Evolutionary conservation across 1,139 yeast species (phyloP).

Genomic region (Groenewaldozyma auringiensis): DNA sequence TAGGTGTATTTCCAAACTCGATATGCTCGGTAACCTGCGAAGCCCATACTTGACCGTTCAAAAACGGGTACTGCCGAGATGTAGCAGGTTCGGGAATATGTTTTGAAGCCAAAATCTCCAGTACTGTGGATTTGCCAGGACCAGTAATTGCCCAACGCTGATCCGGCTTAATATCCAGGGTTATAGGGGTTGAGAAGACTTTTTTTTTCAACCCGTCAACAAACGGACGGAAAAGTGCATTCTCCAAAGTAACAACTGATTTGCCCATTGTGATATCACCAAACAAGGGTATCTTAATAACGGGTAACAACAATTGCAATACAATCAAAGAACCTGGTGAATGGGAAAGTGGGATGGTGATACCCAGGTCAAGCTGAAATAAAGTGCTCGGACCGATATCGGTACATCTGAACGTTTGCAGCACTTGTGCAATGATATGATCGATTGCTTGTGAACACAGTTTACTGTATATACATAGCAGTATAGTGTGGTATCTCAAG

Average conservation of each 20-base stretch:
- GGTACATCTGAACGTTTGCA: no score
- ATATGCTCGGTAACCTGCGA: conserved; percentile 44
- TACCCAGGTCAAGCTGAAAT: no score
- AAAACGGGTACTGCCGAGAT: conserved; percentile 47
- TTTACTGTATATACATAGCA: no score
- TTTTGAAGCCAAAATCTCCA: conserved; percentile 39
- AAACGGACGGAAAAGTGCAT: conserved; percentile 20
- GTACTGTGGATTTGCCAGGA: conserved; percentile 37
- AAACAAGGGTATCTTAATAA: no score
- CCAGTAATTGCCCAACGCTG: conserved; percentile 50
- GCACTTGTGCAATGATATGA: no score
- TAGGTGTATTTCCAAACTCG: conserved; percentile 57
- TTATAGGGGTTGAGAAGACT: conserved; percentile 23
- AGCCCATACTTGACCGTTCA: conserved; percentile 39
- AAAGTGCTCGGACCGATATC: no score
- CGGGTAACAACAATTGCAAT: no score
- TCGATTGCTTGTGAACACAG: no score
- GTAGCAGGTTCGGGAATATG: conserved; percentile 47
- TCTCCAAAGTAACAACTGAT: conserved; percentile 17
- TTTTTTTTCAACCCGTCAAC: conserved; percentile 14
- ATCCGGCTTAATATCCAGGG: conserved; percentile 27
- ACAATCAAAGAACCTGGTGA: no score
- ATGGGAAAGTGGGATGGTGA: no score
- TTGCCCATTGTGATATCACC: conserved; percentile 1
- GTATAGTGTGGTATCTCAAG: no score